Percentiles rank a stretch among this genome's conserved stretches.
phyloP scores from a whole-genome alignment of 2,329 filamentous ascomycete genomes.

The Colletotrichum sp. region DNA sequence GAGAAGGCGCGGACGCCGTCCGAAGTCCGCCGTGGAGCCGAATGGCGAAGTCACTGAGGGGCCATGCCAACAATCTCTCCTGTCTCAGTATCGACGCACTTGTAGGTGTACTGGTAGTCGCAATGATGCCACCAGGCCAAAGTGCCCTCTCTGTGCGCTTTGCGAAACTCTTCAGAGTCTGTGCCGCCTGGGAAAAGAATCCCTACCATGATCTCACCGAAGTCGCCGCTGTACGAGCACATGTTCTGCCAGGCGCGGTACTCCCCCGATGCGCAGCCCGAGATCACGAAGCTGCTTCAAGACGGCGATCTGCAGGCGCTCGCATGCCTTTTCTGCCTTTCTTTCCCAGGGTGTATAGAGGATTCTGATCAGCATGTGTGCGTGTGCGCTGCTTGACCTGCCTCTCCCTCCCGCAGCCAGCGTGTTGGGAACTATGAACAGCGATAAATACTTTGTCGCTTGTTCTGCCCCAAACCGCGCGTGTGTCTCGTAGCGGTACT shows the following conservation, averaged over 20 bases:
- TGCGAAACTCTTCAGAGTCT: conserved; percentile 42
- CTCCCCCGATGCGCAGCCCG: conserved; percentile 51
- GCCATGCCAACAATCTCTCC: conserved; percentile 52
- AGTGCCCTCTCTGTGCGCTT: conserved; percentile 46
- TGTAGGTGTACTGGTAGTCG: conserved; percentile 49
- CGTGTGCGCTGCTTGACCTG: not conserved
- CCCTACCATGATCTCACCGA: conserved; percentile 44
- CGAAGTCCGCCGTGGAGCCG: no score
- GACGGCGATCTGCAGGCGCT: conserved; percentile 33
- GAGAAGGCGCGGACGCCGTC: no score
- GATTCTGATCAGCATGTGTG: not conserved
- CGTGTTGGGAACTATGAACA: not conserved
- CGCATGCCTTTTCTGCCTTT: conserved; percentile 11
- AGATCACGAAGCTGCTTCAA: conserved; percentile 38
- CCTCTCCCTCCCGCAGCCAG: not conserved
- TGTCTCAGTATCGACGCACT: conserved; percentile 49
- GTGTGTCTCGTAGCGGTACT: not conserved
- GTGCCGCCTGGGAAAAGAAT: conserved; percentile 44
- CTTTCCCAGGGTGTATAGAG: not conserved
- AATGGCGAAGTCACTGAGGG: not conserved
- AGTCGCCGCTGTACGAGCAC: conserved; percentile 60
- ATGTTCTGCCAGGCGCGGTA: conserved; percentile 64
- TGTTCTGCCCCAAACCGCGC: not conserved
- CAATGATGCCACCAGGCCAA: conserved; percentile 42
- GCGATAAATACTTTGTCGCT: not conserved